These are phyloP conservation scores for Ceratocystis papillata DNA, from an alignment of 2,329 filamentous ascomycete genomes.

Conservation along the genomic window DNA sequence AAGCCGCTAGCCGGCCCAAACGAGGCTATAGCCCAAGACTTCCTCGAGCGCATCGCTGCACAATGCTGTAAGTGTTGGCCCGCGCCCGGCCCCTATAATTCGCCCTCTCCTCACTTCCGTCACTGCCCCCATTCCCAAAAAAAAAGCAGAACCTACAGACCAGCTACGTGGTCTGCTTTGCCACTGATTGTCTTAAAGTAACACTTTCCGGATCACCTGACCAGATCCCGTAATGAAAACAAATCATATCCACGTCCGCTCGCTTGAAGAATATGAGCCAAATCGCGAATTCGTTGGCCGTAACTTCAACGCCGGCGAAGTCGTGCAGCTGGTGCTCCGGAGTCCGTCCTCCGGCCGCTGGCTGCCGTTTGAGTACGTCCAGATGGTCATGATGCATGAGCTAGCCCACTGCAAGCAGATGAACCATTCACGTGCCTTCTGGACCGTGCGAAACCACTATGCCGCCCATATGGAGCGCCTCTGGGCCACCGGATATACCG, in stretches of 20 bases:
- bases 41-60: slow-evolving; percentile 65
- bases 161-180: not conserved
- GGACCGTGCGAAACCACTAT: slow-evolving; percentile 65
- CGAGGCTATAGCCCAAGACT: slow-evolving; percentile 54
- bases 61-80: slow-evolving; percentile 50
- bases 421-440: slow-evolving; percentile 77
- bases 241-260: slow-evolving; percentile 49
- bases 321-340: slow-evolving; percentile 73
- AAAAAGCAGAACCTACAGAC: not conserved
- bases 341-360: slow-evolving; percentile 53
- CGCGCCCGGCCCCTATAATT: not conserved
- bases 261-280: slow-evolving; percentile 69
- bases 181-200: slow-evolving; percentile 2
- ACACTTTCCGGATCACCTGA: not conserved
- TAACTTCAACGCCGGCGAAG: slow-evolving; percentile 83
- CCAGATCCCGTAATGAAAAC: slow-evolving; percentile 58
- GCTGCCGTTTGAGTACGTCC: slow-evolving; percentile 73
- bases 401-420: slow-evolving; percentile 82
- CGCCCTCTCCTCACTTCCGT: not conserved
- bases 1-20: slow-evolving; percentile 60
- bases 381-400: slow-evolving; percentile 95
- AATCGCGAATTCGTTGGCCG: slow-evolving; percentile 77
- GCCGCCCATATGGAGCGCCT: slow-evolving; percentile 59
- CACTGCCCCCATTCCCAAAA: not conserved
- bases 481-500: slow-evolving; percentile 60